These are phyloP conservation scores for Sanghuangporus sanghuang DNA, from an alignment of 1,284 basidiomycete species.

Conservation along the genomic window DNA sequence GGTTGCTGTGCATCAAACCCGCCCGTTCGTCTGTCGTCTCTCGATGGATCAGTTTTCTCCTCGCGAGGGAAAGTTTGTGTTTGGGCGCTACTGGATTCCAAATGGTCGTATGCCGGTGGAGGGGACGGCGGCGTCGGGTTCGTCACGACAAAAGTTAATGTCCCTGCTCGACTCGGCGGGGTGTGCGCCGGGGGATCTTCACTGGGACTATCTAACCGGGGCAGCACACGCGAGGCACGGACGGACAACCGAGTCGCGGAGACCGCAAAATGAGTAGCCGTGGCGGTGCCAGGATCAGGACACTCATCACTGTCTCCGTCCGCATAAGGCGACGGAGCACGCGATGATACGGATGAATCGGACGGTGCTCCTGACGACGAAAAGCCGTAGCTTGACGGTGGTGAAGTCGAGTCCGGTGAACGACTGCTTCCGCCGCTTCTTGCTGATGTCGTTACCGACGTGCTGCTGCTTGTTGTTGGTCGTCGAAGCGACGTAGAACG, in stretches of 20 bases:
- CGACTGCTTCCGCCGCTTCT: constrained; percentile 31
- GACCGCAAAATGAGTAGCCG: background rate
- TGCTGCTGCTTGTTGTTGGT: constrained; percentile 49
- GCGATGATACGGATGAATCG: constrained; percentile 26
- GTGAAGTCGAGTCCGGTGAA: background rate
- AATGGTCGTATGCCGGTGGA: constrained; percentile 37
- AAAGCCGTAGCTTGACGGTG: constrained; percentile 25
- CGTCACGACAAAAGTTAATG: constrained; percentile 30
- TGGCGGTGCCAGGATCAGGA: constrained; percentile 9
- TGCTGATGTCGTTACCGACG: constrained; percentile 48
- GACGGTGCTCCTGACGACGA: constrained; percentile 31
- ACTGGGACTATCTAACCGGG: constrained; percentile 16
- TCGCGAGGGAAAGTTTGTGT: background rate
- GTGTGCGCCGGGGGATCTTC: constrained; percentile 23
- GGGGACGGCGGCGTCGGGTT: constrained; percentile 36
- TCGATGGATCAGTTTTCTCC: constrained; percentile 6
- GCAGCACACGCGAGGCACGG: constrained; percentile 4
- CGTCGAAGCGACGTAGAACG: constrained; percentile 45
- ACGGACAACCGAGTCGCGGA: background rate
- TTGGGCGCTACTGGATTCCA: constrained; percentile 6
- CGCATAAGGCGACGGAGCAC: constrained; percentile 7
- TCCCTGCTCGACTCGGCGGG: constrained; percentile 26
- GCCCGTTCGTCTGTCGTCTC: background rate
- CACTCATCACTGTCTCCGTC: constrained; percentile 3
- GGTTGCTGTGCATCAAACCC: background rate